A percentile compares a stretch with the other conserved stretches of the same genome.
These are phyloP conservation scores for Rosa persica DNA, from an alignment of 306 rosid genomes.

Conservation along the genomic window DNA sequence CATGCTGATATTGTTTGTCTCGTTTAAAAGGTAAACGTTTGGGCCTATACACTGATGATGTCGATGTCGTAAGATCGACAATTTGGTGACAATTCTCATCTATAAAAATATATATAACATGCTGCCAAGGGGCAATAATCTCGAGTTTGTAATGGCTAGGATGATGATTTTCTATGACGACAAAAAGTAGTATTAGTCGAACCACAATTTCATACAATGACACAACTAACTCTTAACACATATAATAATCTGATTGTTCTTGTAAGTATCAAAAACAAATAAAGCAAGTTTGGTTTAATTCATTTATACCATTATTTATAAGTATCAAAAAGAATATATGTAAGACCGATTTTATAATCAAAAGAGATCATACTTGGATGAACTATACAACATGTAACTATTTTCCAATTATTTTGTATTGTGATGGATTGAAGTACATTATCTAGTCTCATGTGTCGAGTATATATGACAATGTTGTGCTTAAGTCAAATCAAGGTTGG, in stretches of 20 bases:
- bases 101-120: neutral
- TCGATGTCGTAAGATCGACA: neutral
- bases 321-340: too few relatives aligned
- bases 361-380: too few relatives aligned
- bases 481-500: too few relatives aligned
- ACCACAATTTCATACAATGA: neutral
- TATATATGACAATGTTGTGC: too few relatives aligned
- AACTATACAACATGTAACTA: too few relatives aligned
- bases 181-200: neutral
- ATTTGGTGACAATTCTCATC: neutral
- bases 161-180: neutral
- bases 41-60: neutral
- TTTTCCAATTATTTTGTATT: too few relatives aligned
- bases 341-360: too few relatives aligned
- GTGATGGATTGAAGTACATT: too few relatives aligned
- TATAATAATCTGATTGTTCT: neutral
- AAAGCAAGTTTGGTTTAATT: too few relatives aligned
- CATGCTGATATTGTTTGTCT: neutral
- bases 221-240: neutral
- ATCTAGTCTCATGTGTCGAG: too few relatives aligned
- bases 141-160: neutral
- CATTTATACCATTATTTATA: too few relatives aligned
- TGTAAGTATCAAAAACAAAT: neutral
- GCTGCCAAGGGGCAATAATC: neutral
- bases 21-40: neutral